Evolutionary conservation across 306 rosid species (phyloP), one percentile per base, ranked within the genome.

Genomic region (Biancaea sappan): DNA sequence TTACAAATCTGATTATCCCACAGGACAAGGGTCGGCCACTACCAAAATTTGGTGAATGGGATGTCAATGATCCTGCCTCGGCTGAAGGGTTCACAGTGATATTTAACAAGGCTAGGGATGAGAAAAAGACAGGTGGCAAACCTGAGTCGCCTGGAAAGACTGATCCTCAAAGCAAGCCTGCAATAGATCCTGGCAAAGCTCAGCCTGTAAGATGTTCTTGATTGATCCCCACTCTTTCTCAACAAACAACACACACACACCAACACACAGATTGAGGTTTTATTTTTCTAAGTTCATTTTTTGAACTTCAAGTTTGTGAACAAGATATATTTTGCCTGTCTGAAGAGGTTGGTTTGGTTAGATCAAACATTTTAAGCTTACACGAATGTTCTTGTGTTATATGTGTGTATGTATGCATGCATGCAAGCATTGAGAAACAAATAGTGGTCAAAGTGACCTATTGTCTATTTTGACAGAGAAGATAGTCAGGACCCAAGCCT

Each of bases 41-140:
- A 12, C 99, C 99, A 41, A 94, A 94, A 82, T 94, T 94, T 72
- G 99, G 99, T 73, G 99, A 92, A 83, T 94, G 99, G 99, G 97
- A 94, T 77, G 99, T 90, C 75, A 94, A 94, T 73, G 97, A 94
- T 87, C 99, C 99, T 67, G 88, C 99, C 84, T 94, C 99, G 10
- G 97, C 99, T 48, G 99, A 94, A 86, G 99, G 97, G 53, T 94
- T 94, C 82, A 94, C 99, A 53, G 97, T 94, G 87, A 94, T 94
- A 69, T 94, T 94, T 76, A 92, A 94, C 80, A 94, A 94, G 83
- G 99, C 99, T 28, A 88, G 96, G 79, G 93, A 88, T 90, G 99
- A 94, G 84, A 94, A 94, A 80, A 94, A 94, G 86, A 87, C 99
- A 0, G 99, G 99, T 75, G 97, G 96, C 59, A 90, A 91, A 72